Conservation (phyloP, 306 rosid genomes). For the Parietaria judaica region DNA sequence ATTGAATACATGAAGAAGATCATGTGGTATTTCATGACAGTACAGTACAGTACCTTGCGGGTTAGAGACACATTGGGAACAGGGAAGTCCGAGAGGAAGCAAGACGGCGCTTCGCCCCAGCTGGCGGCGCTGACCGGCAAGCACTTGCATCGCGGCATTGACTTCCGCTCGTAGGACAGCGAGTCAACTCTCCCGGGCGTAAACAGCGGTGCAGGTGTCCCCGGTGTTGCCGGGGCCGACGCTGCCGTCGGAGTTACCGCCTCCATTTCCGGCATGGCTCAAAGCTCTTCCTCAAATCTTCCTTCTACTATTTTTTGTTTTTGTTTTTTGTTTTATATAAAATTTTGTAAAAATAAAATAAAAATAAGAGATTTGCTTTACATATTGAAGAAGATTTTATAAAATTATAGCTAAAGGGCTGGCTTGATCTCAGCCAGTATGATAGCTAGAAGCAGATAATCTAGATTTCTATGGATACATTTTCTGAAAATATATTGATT, state of each 20-base stretch:
- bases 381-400: slow-evolving; percentile 37
- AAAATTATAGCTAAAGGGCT: slow-evolving; percentile 22
- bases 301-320: neutral
- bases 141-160: slow-evolving; percentile 69
- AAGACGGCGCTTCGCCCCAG: slow-evolving; percentile 44
- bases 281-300: neutral
- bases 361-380: slow-evolving; percentile 15
- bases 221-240: slow-evolving; percentile 59
- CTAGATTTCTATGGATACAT: neutral
- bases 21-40: too few relatives aligned
- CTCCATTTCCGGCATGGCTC: slow-evolving; percentile 50
- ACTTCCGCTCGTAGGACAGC: slow-evolving; percentile 52
- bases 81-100: slow-evolving; percentile 61
- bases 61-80: slow-evolving; percentile 53
- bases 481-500: neutral
- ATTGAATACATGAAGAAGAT: too few relatives aligned
- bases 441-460: neutral
- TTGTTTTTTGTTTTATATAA: slow-evolving; percentile 11
- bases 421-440: slow-evolving; percentile 21
- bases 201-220: slow-evolving; percentile 75
- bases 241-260: slow-evolving; percentile 50
- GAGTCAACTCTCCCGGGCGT: slow-evolving; percentile 65
- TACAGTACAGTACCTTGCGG: slow-evolving; percentile 50
- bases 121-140: slow-evolving; percentile 45
- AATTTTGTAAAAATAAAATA: slow-evolving; percentile 6